Percentiles rank a stretch among this genome's conserved stretches.
Conservation (phyloP, 2,329 filamentous ascomycete genomes). For the Colletotrichum sp. region DNA sequence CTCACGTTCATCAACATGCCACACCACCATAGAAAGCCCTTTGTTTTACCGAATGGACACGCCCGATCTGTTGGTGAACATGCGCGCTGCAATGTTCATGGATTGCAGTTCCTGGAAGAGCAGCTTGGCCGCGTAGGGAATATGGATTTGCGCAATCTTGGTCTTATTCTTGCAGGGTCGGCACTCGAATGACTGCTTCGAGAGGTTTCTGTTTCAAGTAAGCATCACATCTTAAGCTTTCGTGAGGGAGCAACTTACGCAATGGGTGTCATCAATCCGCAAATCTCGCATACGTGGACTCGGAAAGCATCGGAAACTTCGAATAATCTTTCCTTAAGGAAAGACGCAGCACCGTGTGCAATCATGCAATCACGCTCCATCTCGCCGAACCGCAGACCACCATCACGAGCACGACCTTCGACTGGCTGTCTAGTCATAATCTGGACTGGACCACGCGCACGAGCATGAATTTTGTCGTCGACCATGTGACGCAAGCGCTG, state of each 20-base stretch:
- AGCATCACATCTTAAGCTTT: constrained; percentile 27
- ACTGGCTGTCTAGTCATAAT: constrained; percentile 97
- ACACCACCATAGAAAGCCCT: background rate
- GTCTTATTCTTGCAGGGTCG: constrained; percentile 99
- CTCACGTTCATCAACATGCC: background rate
- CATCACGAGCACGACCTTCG: constrained; percentile 96
- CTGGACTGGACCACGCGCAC: constrained; percentile 93
- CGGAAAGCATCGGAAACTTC: constrained; percentile 98
- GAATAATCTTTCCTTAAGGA: constrained; percentile 96
- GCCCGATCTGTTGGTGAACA: constrained; percentile 90
- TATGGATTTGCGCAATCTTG: constrained; percentile 96
- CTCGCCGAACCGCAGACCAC: constrained; percentile 98
- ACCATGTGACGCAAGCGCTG: constrained; percentile 99
- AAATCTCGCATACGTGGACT: constrained; percentile 98
- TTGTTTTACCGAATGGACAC: constrained; percentile 67
- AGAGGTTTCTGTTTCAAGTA: constrained; percentile 73
- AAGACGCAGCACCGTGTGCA: constrained; percentile 95
- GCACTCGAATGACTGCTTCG: constrained; percentile 96
- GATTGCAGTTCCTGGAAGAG: constrained; percentile 97
- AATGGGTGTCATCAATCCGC: constrained; percentile 97
- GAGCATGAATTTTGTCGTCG: constrained; percentile 99
- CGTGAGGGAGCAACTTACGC: constrained; percentile 70
- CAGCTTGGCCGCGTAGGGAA: constrained; percentile 96
- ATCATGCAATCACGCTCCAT: constrained; percentile 99
- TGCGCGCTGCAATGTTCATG: constrained; percentile 97